A percentile compares a stretch with the other conserved stretches of the same genome.
Conservation (phyloP, 1,284 basidiomycete genomes). For the Trichosporon coremiiforme region DNA sequence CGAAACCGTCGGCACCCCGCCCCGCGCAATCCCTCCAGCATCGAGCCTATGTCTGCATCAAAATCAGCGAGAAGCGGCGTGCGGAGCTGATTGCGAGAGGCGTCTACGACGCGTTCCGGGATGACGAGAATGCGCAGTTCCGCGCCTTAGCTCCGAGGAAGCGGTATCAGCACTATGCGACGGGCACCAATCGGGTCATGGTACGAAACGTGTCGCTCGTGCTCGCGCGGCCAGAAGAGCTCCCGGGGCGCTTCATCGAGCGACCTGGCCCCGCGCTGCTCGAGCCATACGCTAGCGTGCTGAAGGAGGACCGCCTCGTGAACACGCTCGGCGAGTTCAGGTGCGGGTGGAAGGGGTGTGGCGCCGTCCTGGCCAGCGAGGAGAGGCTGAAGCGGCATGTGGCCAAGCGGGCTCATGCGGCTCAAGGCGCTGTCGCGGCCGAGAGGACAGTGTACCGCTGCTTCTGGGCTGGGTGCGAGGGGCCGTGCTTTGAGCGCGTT, state of each 20-base stretch:
- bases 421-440: constrained; percentile 31
- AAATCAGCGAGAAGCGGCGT: constrained; percentile 20
- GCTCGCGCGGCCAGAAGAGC: constrained; percentile 37
- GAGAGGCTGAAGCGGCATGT: constrained; percentile 39
- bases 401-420: constrained; percentile 31
- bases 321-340: constrained; percentile 31
- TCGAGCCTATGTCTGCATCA: constrained; percentile 19
- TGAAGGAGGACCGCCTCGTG: constrained; percentile 36
- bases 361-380: constrained; percentile 41
- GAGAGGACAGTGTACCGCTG: constrained; percentile 33
- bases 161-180: background rate
- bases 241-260: constrained; percentile 37
- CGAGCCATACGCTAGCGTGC: constrained; percentile 37
- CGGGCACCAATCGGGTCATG: background rate
- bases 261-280: constrained; percentile 36
- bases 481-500: constrained; percentile 38
- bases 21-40: background rate
- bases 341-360: constrained; percentile 49
- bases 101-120: constrained; percentile 26
- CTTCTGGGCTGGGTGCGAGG: constrained; percentile 41
- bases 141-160: constrained; percentile 8
- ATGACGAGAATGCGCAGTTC: constrained; percentile 13
- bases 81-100: constrained; percentile 25
- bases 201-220: constrained; percentile 5
- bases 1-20: background rate